phyloP scores from a whole-genome alignment of 495 filamentous ascomycete species.

The Podospora sp. region DNA sequence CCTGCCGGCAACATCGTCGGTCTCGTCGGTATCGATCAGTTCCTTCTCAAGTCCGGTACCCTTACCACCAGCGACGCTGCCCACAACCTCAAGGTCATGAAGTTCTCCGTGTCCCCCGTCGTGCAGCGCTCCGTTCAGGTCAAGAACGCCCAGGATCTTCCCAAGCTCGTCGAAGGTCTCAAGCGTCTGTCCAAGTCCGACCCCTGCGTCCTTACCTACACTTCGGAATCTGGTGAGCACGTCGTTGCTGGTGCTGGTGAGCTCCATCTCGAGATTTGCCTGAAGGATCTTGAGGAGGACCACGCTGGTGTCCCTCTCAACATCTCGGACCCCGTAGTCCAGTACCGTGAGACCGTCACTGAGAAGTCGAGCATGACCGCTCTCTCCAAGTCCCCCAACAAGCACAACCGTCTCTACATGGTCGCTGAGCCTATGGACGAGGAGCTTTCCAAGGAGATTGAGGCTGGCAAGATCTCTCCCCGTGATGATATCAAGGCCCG shows the following conservation, averaged over 20 bases:
- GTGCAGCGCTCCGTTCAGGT: slow-evolving; percentile 98
- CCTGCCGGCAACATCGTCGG: slow-evolving; percentile 99
- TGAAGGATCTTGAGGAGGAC: slow-evolving; percentile 99
- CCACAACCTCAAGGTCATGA: slow-evolving; percentile 99
- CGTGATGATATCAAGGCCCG: slow-evolving; percentile 99
- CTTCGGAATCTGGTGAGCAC: slow-evolving; percentile 93
- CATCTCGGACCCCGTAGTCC: slow-evolving; percentile 95
- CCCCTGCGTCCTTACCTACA: slow-evolving; percentile 90
- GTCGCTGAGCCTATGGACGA: slow-evolving; percentile 85
- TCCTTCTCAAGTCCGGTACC: slow-evolving; percentile 99
- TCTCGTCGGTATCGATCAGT: slow-evolving; percentile 99
- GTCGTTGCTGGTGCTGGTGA: slow-evolving; percentile 99
- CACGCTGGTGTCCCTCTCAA: slow-evolving; percentile 97
- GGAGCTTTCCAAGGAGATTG: slow-evolving; percentile 88
- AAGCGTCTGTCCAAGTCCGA: slow-evolving; percentile 99
- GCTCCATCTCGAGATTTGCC: slow-evolving; percentile 98
- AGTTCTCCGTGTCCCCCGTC: slow-evolving; percentile 99
- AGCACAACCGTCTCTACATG: slow-evolving; percentile 99
- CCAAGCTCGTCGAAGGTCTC: slow-evolving; percentile 99
- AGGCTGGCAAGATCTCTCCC: slow-evolving; percentile 86
- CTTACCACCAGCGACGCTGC: slow-evolving; percentile 95
- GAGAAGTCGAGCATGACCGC: slow-evolving; percentile 87
- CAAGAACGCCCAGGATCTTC: slow-evolving; percentile 99
- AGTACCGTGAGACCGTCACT: slow-evolving; percentile 94
- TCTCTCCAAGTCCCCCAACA: slow-evolving; percentile 99